Base-by-base conservation (phyloP, 306 rosid species). In the Trifolium subterraneum region DNA sequence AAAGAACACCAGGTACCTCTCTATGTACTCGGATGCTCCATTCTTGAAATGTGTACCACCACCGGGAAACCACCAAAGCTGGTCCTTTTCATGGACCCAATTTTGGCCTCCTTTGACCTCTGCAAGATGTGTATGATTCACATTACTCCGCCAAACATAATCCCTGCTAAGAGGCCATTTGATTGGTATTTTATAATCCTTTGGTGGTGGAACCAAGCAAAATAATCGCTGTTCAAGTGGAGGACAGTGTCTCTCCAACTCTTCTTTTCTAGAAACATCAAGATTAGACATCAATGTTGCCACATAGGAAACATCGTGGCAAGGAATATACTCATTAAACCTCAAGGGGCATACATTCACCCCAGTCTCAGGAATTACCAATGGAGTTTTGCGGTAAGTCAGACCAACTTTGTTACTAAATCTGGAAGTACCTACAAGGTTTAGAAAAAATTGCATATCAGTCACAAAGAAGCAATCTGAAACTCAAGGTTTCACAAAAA, bases 21-120 rank as follows among this genome's bases (percentile, higher is more conserved):
- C 85, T 59, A 92, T 94, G 82, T 94, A 94, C 74, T 92, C 96
- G 8, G 95, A 41, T 27, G 99, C 97, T 14, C 99, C 97, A 50
- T 90, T 86, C 86, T 94, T 94, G 85, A 94, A 94, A 86, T 94
- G 99, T 67, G 97, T 92, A 80, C 99, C 97, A 50, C 99, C 99
- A 38, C 98, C 98, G 1, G 98, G 98, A 86, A 94, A 94, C 97
- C 96, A 91, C 97, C 99, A 88, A 11, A 92, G 88, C 62, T 82
- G 83, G 79, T 84, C 88, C 90, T 84, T 88, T 65, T 79, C 87
- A 76, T 94, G 99, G 73, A 94, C 96, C 97, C 97, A 94, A 80
- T 94, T 94, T 83, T 94, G 99, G 41, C 99, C 99, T 62, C 99
- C 97, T 76, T 92, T 94, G 78, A 92, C 99, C 68, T 91, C 83